Conservation (phyloP, 2,329 filamentous ascomycete species). For the Lecanicillium sp. region DNA sequence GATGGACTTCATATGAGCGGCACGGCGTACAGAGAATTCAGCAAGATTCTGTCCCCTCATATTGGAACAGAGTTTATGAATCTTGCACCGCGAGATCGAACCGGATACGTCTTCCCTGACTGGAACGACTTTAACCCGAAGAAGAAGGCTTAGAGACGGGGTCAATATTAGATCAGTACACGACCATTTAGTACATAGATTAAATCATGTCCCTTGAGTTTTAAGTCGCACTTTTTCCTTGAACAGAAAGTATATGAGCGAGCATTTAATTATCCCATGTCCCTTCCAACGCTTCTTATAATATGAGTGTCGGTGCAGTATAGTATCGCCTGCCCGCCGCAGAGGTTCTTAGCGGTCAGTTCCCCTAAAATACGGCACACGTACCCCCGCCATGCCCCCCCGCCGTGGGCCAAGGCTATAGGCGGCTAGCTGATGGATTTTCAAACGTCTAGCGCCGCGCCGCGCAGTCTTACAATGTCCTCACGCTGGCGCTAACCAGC, state of each 20-base stretch:
- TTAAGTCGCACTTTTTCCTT: too few relatives aligned
- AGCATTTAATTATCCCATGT: too few relatives aligned
- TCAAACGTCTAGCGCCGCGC: background rate
- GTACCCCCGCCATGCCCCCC: background rate
- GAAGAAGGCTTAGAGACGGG: background rate
- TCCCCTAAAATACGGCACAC: background rate
- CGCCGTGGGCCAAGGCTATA: background rate
- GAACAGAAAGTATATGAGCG: too few relatives aligned
- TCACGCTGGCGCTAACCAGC: constrained; percentile 2
- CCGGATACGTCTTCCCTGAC: constrained; percentile 41
- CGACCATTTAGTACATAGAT: too few relatives aligned
- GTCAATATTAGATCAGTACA: background rate
- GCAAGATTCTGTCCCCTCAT: constrained; percentile 40
- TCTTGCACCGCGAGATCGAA: constrained; percentile 29
- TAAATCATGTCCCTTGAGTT: too few relatives aligned
- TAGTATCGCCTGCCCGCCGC: too few relatives aligned
- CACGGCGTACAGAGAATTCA: constrained; percentile 48
- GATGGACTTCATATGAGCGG: constrained; percentile 54
- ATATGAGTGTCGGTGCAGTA: too few relatives aligned
- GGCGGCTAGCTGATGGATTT: background rate
- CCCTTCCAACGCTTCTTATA: too few relatives aligned
- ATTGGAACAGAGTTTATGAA: constrained; percentile 39
- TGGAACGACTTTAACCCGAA: constrained; percentile 33
- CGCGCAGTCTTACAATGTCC: background rate
- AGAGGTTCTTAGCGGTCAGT: too few relatives aligned